Evolutionary conservation across 2,329 filamentous ascomycete species (phyloP).

Genomic region (Esteya vermicola): DNA sequence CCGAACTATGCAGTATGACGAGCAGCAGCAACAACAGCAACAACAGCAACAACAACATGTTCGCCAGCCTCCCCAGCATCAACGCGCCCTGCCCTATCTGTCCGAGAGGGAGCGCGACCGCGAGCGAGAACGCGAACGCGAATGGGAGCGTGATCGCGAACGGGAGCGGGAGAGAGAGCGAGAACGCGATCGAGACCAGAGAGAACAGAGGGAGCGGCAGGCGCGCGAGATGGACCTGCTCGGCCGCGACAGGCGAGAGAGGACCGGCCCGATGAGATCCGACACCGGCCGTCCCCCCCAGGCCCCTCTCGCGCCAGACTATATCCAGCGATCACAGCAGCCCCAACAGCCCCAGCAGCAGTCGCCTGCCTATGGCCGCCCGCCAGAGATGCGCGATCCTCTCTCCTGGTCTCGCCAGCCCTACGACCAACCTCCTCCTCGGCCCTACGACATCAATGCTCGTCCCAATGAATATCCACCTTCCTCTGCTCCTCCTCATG

Average conservation of each 20-base stretch:
- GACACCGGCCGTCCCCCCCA: slow-evolving; percentile 22
- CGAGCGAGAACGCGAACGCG: slow-evolving; percentile 13
- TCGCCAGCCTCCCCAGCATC: slow-evolving; percentile 12
- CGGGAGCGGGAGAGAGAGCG: slow-evolving; percentile 17
- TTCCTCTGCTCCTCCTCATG: slow-evolving; percentile 20
- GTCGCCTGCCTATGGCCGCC: slow-evolving; percentile 27
- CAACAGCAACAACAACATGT: not conserved
- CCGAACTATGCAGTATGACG: slow-evolving; percentile 34
- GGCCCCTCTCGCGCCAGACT: slow-evolving; percentile 25
- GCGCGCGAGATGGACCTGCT: slow-evolving; percentile 19
- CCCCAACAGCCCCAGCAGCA: slow-evolving; percentile 5
- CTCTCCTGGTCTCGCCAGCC: slow-evolving; percentile 21
- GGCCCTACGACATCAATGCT: slow-evolving; percentile 30
- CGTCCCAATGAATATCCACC: slow-evolving; percentile 28
- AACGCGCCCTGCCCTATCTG: not conserved
- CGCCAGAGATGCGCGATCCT: slow-evolving; percentile 26
- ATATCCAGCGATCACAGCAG: slow-evolving; percentile 21
- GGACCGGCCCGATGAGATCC: slow-evolving; percentile 17
- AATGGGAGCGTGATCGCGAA: slow-evolving; percentile 7
- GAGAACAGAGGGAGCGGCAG: slow-evolving; percentile 13
- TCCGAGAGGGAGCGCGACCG: slow-evolving; percentile 21
- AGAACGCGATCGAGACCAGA: slow-evolving; percentile 26
- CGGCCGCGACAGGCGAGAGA: slow-evolving; percentile 21
- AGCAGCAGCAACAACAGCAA: slow-evolving; percentile 15
- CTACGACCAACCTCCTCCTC: slow-evolving; percentile 28